Conservation (phyloP, 371 early-diverging fungal species). For the Mortierella sp. region DNA sequence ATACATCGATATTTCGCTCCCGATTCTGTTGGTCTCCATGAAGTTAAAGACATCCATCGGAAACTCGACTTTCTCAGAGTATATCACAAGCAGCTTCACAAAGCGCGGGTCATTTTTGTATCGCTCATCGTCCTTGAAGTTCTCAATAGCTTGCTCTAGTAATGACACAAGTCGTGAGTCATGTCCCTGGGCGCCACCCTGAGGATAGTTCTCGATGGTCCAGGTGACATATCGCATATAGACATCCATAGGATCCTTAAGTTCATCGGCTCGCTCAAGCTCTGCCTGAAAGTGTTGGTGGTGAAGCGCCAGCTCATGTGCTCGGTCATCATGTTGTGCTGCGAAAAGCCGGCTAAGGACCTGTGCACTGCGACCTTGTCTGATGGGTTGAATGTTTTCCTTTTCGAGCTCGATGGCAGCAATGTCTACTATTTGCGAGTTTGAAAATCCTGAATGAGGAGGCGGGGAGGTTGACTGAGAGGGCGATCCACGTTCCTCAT, state of each 20-base stretch:
- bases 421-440: slow-evolving; percentile 52
- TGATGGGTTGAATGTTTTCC: slow-evolving; percentile 85
- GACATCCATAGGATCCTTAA: slow-evolving; percentile 84
- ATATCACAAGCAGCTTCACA: slow-evolving; percentile 79
- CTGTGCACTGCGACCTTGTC: slow-evolving; percentile 75
- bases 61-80: slow-evolving; percentile 66
- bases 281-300: slow-evolving; percentile 62
- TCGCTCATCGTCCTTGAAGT: slow-evolving; percentile 69
- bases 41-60: slow-evolving; percentile 79
- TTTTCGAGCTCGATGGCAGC: slow-evolving; percentile 74
- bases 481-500: neutral
- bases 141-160: slow-evolving; percentile 70
- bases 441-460: neutral
- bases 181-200: slow-evolving; percentile 65
- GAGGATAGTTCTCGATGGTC: slow-evolving; percentile 78
- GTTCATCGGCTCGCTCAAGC: slow-evolving; percentile 62
- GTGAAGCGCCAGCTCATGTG: slow-evolving; percentile 55
- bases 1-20: slow-evolving; percentile 70
- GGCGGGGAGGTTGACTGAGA: slow-evolving; percentile 1
- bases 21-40: slow-evolving; percentile 79
- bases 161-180: slow-evolving; percentile 66
- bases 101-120: slow-evolving; percentile 87
- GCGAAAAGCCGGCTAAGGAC: slow-evolving; percentile 61
- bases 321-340: slow-evolving; percentile 51
- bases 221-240: slow-evolving; percentile 81